These are phyloP conservation scores for Gaultheria prostrata DNA, from an alignment of 148 eudicot species.

Conservation along the genomic window DNA sequence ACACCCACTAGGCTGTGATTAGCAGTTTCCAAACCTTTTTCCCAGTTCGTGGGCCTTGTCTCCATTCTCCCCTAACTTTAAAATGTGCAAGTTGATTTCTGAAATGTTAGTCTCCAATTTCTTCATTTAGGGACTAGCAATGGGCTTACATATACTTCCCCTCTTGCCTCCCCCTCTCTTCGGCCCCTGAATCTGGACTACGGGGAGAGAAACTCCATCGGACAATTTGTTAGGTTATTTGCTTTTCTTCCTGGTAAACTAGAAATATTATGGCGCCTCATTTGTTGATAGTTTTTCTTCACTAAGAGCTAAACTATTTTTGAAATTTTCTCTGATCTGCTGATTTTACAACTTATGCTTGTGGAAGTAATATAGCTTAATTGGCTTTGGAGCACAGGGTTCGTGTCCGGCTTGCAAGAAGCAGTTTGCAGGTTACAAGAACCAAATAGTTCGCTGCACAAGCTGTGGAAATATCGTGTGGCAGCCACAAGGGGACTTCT, in stretches of 20 bases:
- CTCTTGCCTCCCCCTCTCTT: background rate
- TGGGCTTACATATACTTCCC: background rate
- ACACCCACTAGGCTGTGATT: too few relatives aligned
- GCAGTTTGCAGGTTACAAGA: slow-evolving; percentile 70
- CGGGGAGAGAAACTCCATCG: background rate
- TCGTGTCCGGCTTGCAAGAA: slow-evolving; percentile 84
- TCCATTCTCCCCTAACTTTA: too few relatives aligned
- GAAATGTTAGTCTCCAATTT: background rate
- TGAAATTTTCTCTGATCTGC: background rate
- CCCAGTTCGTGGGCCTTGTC: too few relatives aligned
- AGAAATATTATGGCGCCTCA: background rate
- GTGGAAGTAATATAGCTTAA: background rate
- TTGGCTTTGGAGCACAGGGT: slow-evolving; percentile 43
- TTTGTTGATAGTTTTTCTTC: background rate
- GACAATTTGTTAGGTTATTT: background rate
- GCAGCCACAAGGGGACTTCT: slow-evolving; percentile 77
- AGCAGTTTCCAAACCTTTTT: too few relatives aligned
- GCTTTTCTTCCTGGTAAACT: background rate
- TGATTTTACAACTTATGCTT: background rate
- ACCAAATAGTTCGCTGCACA: slow-evolving; percentile 64
- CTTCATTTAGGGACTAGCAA: background rate
- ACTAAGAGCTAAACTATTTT: background rate
- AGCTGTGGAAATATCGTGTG: slow-evolving; percentile 85
- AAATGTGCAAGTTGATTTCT: background rate
- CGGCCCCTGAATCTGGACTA: background rate